Conservation (phyloP, 2,329 filamentous ascomycete genomes). For the Colletotrichum sp. region DNA sequence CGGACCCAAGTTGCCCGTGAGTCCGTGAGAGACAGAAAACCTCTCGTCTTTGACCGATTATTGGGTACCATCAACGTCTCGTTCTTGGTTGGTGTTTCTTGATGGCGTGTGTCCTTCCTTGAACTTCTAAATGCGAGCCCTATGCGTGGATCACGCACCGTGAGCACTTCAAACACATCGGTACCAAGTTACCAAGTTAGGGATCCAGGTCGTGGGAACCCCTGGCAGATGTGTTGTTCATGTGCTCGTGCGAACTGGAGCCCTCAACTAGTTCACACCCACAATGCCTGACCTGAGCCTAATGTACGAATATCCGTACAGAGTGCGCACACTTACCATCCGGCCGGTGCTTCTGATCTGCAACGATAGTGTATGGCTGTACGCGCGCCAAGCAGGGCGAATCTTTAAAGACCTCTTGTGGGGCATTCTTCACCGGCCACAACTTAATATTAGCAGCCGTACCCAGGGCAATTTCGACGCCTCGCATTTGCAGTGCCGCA, state of each 20-base stretch:
- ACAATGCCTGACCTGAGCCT: neutral
- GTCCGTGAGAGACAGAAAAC: neutral
- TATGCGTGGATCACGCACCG: neutral
- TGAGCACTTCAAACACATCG: neutral
- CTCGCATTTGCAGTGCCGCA: neutral
- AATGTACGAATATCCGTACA: neutral
- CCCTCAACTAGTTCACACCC: neutral
- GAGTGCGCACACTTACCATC: neutral
- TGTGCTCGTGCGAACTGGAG: neutral
- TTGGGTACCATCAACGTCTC: neutral
- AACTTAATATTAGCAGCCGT: neutral
- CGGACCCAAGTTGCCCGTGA: neutral
- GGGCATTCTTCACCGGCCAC: neutral
- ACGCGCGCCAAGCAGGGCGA: neutral
- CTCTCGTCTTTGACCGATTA: neutral
- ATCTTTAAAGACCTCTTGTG: neutral
- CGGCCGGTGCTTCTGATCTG: neutral
- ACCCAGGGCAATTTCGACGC: slow-evolving; percentile 7
- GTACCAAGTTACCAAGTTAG: neutral
- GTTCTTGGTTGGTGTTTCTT: neutral
- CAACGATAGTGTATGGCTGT: neutral
- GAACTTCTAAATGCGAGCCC: neutral
- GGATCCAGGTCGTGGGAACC: neutral
- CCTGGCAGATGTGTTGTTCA: neutral
- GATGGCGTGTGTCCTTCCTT: neutral